Base-by-base conservation (phyloP, 441 rosid species). In the Pelargonium australe region DNA sequence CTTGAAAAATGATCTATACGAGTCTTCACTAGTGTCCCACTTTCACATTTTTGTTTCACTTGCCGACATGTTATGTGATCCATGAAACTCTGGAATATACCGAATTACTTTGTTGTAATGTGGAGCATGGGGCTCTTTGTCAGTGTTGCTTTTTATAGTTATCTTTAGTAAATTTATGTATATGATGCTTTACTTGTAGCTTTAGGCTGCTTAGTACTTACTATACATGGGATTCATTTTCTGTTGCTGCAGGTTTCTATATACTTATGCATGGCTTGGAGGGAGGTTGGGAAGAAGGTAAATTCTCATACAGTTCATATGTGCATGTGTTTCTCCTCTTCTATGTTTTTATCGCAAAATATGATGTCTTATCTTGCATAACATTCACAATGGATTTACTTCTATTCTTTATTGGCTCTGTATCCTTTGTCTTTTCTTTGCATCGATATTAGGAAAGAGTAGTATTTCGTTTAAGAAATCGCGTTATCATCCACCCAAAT, bases 181-280 rank as follows among this genome's bases (percentile, higher is more conserved):
- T 43, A 43, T 43, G 12, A 10, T 43, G 2, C 12, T 43, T 43
- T 43, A 7, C 12, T 43, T 51, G 17, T 51, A 51, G 58, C 58
- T 51, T n/a, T 51, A 14, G n/a, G 16, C 58, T 51, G 17, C 58
- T 51, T n/a, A 51, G 40, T 34, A 3, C 40, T 34, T 34, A 34
- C 17, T 51, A 51, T 51, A 9, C 25, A 7, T 23, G n/a, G 37
- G 65, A 28, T 62, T 28, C 11, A 2, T 62, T 25, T 6, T 25
- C 14, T 10, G n/a, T 23, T 11, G 37, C 7, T 25, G 31, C 65
- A 62, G 72, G 12, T 19, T 31, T 69, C 44, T 65, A 1, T n/a
- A 60, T 41, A 17, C 63, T 11, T 58, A 76, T 82, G 83, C 79
- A 90, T 90, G 92, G 90, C 93, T 76, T 85, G 85, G 79, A 82